Conservation (phyloP, 768 basidiomycete genomes). For the Termitomyces titanicus region DNA sequence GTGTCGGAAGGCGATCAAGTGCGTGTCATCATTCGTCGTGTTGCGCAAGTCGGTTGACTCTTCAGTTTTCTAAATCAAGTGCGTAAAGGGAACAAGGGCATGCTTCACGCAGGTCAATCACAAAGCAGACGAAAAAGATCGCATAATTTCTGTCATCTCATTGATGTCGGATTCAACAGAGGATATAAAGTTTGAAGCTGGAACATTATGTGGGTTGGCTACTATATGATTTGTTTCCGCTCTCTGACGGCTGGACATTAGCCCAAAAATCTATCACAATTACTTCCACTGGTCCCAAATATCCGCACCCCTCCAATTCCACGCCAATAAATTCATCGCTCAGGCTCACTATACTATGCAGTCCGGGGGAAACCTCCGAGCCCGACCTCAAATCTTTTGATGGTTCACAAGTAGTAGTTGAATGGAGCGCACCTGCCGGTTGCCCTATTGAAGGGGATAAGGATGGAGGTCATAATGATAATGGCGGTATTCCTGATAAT, state of each 20-base stretch:
- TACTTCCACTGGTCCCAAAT: slow-evolving; percentile 55
- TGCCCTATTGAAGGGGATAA: slow-evolving; percentile 41
- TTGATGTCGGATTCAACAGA: slow-evolving; percentile 44
- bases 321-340: slow-evolving; percentile 52
- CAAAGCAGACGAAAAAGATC: slow-evolving; percentile 50
- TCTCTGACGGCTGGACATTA: slow-evolving; percentile 21
- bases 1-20: slow-evolving; percentile 68
- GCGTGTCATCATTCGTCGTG: slow-evolving; percentile 20
- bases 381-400: slow-evolving; percentile 62
- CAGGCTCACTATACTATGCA: slow-evolving; percentile 60
- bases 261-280: slow-evolving; percentile 56
- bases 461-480: slow-evolving; percentile 36
- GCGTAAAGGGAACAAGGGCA: slow-evolving; percentile 61
- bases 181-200: slow-evolving; percentile 24
- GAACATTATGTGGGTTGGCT: slow-evolving; percentile 36
- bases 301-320: slow-evolving; percentile 47
- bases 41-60: background rate
- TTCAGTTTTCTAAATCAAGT: slow-evolving; percentile 38
- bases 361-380: slow-evolving; percentile 32
- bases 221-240: background rate
- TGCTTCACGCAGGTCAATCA: slow-evolving; percentile 69
- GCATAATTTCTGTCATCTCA: slow-evolving; percentile 75
- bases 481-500: slow-evolving; percentile 16
- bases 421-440: slow-evolving; percentile 62
- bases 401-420: slow-evolving; percentile 45